phyloP scores from a whole-genome alignment of 495 filamentous ascomycete genomes.

The Xylaria flabelliformis region DNA sequence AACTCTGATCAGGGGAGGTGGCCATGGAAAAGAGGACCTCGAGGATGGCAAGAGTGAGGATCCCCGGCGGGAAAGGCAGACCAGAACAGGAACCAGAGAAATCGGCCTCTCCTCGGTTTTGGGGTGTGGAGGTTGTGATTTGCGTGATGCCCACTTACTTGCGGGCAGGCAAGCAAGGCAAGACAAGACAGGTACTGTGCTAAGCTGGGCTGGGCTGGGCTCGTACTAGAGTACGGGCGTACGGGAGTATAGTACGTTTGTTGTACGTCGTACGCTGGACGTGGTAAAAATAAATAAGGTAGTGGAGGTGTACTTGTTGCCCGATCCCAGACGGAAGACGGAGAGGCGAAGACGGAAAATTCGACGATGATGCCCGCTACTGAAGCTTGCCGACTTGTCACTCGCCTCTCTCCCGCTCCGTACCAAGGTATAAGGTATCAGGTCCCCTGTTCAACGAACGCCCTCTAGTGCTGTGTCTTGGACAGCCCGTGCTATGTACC shows the following conservation, averaged over 20 bases:
- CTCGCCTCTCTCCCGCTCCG: conserved; percentile 16
- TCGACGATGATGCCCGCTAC: conserved; percentile 20
- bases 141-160: conserved; percentile 34
- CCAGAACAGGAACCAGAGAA: conserved; percentile 3
- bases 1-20: conserved; percentile 44
- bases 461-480: conserved; percentile 3
- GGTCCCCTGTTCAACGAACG: conserved; percentile 9
- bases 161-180: not conserved
- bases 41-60: conserved; percentile 34
- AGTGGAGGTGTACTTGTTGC: conserved; percentile 17
- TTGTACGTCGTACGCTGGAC: conserved; percentile 21
- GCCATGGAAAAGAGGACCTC: conserved; percentile 47
- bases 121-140: conserved; percentile 40
- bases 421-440: conserved; percentile 16
- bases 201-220: conserved; percentile 1
- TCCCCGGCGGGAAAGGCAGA: conserved; percentile 38
- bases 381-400: conserved; percentile 17
- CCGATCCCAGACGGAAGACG: conserved; percentile 21
- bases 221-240: conserved; percentile 18
- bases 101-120: conserved; percentile 28
- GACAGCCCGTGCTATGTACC: conserved; percentile 16
- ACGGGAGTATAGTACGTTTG: conserved; percentile 22
- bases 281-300: not conserved
- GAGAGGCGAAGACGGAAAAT: conserved; percentile 15
- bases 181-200: not conserved